Percentiles rank a stretch among this genome's conserved stretches.
phyloP scores from a whole-genome alignment of 345 rosid genomes.

The Eucalyptus victrix region DNA sequence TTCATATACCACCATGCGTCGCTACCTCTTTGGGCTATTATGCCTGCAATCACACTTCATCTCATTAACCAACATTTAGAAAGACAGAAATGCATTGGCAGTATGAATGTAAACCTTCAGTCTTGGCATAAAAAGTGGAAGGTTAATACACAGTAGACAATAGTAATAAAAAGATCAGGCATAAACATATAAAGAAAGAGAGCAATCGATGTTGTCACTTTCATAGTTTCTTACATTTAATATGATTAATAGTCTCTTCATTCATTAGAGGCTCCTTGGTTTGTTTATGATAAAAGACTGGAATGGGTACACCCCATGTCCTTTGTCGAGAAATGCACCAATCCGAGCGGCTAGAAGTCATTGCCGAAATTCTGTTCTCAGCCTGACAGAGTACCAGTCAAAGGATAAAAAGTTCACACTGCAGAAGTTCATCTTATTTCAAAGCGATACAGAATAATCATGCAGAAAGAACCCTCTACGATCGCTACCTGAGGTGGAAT shows the following conservation, averaged over 20 bases:
- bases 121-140: not conserved
- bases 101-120: not conserved
- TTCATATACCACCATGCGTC: conserved; percentile 99
- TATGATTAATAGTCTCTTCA: conserved; percentile 71
- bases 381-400: conserved; percentile 23
- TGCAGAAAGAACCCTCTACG: not conserved
- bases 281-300: conserved; percentile 69
- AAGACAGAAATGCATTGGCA: not conserved
- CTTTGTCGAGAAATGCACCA: conserved; percentile 99
- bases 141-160: not conserved
- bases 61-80: not conserved
- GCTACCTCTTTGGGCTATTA: conserved; percentile 71
- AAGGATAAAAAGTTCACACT: not conserved
- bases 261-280: conserved; percentile 89
- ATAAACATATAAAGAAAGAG: not conserved
- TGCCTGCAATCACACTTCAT: conserved; percentile 26
- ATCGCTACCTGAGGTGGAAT: conserved; percentile 76
- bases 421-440: not conserved
- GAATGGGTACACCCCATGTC: conserved; percentile 96
- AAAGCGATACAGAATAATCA: not conserved
- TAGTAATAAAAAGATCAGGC: not conserved
- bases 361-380: conserved; percentile 79
- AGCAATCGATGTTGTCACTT: not conserved
- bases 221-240: conserved; percentile 48
- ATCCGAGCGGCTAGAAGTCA: conserved; percentile 91